Evolutionary conservation across 495 filamentous ascomycete genomes (phyloP).

Genomic region (Neurospora sp.): DNA sequence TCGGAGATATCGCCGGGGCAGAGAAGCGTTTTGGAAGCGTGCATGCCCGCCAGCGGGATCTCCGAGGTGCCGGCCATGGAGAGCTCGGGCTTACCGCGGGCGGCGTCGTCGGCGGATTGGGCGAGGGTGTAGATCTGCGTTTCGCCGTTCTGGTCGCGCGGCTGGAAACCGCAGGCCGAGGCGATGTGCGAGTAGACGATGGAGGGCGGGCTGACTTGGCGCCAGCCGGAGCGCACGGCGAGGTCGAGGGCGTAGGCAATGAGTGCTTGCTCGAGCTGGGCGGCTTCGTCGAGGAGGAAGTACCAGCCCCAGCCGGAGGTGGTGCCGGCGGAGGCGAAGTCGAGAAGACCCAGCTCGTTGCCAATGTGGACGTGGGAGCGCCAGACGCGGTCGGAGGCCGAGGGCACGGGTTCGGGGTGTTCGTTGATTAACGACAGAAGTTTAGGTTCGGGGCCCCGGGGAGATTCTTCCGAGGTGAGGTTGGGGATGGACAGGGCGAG

Average conservation of each 20-base stretch:
- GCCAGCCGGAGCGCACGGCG: constrained; percentile 62
- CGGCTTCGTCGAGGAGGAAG: constrained; percentile 79
- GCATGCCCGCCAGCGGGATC: constrained; percentile 87
- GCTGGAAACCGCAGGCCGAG: constrained; percentile 84
- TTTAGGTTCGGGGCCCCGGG: constrained; percentile 49
- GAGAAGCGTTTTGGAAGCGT: constrained; percentile 60
- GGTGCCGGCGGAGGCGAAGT: constrained; percentile 69
- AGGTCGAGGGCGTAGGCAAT: constrained; percentile 71
- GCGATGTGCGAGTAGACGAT: constrained; percentile 90
- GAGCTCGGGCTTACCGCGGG: constrained; percentile 52
- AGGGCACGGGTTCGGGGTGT: constrained; percentile 45
- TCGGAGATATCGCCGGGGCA: constrained; percentile 16
- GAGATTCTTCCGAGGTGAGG: constrained; percentile 66
- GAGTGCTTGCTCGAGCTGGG: constrained; percentile 84
- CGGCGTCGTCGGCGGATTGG: constrained; percentile 47
- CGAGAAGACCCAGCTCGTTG: constrained; percentile 64
- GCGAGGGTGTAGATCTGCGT: constrained; percentile 78
- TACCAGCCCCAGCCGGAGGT: constrained; percentile 96
- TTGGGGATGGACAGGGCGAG: constrained; percentile 81
- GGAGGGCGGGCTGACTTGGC: constrained; percentile 68
- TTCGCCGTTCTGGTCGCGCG: constrained; percentile 80
- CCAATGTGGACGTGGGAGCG: constrained; percentile 80
- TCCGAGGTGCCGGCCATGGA: constrained; percentile 82
- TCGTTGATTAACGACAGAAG: constrained; percentile 64
- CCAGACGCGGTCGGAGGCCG: constrained; percentile 41